These are phyloP conservation scores for Sparassis latifolia DNA, from an alignment of 1,284 basidiomycete species.

Conservation along the genomic window DNA sequence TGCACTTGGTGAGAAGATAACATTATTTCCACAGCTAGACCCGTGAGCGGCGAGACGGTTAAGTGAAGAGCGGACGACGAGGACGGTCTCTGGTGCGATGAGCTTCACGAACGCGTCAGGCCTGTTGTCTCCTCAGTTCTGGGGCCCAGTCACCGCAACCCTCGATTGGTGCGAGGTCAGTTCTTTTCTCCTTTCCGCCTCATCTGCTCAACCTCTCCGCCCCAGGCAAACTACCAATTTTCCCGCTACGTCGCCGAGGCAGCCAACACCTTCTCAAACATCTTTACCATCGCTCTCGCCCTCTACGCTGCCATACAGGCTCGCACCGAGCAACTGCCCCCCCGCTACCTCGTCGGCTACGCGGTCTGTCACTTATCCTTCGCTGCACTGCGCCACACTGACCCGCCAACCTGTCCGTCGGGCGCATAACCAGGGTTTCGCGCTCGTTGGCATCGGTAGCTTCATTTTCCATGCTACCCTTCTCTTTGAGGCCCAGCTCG, in stretches of 20 bases:
- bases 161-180: slow-evolving; percentile 66
- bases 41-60: not conserved
- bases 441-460: slow-evolving; percentile 55
- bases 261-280: slow-evolving; percentile 59
- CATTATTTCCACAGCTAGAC: not conserved
- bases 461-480: slow-evolving; percentile 66
- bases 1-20: not conserved
- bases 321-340: slow-evolving; percentile 36
- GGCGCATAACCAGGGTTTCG: slow-evolving; percentile 39
- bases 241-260: slow-evolving; percentile 62
- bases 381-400: not conserved
- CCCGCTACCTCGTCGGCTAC: slow-evolving; percentile 45
- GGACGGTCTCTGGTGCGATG: not conserved
- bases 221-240: slow-evolving; percentile 64
- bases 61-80: too few species aligned
- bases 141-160: slow-evolving; percentile 62
- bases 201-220: slow-evolving; percentile 2
- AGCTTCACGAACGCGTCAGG: slow-evolving; percentile 13
- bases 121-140: slow-evolving; percentile 24
- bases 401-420: not conserved
- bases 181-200: not conserved
- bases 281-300: slow-evolving; percentile 47
- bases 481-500: slow-evolving; percentile 61
- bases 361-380: slow-evolving; percentile 27
- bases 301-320: slow-evolving; percentile 36